Evolutionary conservation across 2,329 filamentous ascomycete genomes (phyloP).

Genomic region (Lachnellula arida): DNA sequence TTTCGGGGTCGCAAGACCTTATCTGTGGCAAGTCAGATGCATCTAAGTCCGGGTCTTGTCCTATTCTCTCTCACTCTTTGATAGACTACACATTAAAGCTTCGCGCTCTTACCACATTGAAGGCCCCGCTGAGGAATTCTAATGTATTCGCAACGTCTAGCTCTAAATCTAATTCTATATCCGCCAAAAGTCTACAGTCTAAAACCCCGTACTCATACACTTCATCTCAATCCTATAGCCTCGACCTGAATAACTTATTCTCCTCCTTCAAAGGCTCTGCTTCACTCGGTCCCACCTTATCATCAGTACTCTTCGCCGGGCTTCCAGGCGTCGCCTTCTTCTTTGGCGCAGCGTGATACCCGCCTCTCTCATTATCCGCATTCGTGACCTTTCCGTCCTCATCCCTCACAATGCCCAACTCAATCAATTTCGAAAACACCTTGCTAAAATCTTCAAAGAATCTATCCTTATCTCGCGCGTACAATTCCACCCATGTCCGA

Average conservation of each 20-base stretch:
- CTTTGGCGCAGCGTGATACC: conserved; percentile 53
- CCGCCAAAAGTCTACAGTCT: conserved; percentile 1
- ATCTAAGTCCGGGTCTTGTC: too few species aligned
- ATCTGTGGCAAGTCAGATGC: background rate
- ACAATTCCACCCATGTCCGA: conserved; percentile 51
- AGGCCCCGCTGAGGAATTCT: background rate
- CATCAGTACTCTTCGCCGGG: conserved; percentile 30
- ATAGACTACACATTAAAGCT: too few species aligned
- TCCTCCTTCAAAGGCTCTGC: conserved; percentile 36
- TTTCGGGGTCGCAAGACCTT: background rate
- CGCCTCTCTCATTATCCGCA: conserved; percentile 52
- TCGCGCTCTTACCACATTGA: background rate
- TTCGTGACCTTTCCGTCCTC: conserved; percentile 48
- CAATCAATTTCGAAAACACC: conserved; percentile 56
- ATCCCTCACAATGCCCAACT: conserved; percentile 55
- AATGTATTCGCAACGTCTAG: background rate
- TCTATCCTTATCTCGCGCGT: conserved; percentile 55
- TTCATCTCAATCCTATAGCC: conserved; percentile 18
- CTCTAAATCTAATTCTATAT: conserved; percentile 8
- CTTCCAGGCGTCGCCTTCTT: conserved; percentile 39
- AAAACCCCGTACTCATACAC: conserved; percentile 4
- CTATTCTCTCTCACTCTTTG: too few species aligned
- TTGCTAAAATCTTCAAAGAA: conserved; percentile 58
- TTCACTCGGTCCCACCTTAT: conserved; percentile 32
- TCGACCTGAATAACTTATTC: conserved; percentile 24